Conservation (phyloP, 1,139 yeast species). For the Kurtzmaniella natalensis region DNA sequence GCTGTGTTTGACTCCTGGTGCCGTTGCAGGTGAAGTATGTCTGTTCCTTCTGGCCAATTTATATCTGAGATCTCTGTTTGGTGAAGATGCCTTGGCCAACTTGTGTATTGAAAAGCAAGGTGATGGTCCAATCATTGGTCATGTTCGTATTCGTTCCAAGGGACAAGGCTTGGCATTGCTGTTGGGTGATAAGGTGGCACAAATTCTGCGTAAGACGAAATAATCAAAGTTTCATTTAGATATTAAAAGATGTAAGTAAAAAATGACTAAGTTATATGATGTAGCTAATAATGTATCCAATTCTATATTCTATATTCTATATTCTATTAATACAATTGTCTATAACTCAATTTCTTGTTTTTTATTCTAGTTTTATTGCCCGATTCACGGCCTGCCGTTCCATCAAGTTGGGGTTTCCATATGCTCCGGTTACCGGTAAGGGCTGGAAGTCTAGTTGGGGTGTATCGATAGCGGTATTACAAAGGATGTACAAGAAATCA, state of each 20-base stretch:
- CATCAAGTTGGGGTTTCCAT: conserved; percentile 24
- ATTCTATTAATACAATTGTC: conserved; percentile 3
- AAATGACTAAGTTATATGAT: background rate
- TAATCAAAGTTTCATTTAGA: conserved; percentile 3
- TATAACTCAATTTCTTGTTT: background rate
- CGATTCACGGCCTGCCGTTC: conserved; percentile 18
- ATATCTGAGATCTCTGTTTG: conserved; percentile 90
- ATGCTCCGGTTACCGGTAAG: conserved; percentile 20
- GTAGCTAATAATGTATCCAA: conserved; percentile 3
- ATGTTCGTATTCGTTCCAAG: conserved; percentile 93
- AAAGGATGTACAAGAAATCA: conserved; percentile 3
- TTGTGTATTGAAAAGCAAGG: conserved; percentile 82
- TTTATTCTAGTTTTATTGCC: conserved; percentile 6
- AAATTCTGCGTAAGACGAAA: conserved; percentile 54
- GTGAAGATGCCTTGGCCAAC: conserved; percentile 97
- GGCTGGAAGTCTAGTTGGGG: conserved; percentile 7
- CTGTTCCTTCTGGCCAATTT: conserved; percentile 92
- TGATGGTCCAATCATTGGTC: conserved; percentile 82
- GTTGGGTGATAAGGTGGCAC: conserved; percentile 89
- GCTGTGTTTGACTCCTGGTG: conserved; percentile 92
- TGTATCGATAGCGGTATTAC: background rate
- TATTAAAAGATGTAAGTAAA: background rate
- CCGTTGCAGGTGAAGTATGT: conserved; percentile 80
- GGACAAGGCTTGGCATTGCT: conserved; percentile 97
- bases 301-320: conserved; percentile 3